Base-by-base conservation (phyloP, 75 land plant species). In the Cunninghamia lanceolata region DNA sequence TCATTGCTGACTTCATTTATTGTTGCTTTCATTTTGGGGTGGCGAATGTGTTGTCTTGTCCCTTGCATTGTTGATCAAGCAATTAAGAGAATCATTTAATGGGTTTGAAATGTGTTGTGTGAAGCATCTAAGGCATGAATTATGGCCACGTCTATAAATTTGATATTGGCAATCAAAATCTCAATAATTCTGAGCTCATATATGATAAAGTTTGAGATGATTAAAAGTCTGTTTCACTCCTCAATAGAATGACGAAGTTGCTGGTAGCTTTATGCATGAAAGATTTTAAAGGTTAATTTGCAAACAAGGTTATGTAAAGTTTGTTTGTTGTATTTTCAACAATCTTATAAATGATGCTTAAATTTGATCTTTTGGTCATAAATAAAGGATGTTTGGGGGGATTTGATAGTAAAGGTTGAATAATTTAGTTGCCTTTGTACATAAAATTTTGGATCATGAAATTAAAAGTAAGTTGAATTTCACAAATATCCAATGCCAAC, bases 21-120 rank as follows among this genome's bases (percentile, higher is more conserved):
- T 9, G 92, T 96, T 74, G 96, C 95, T 10, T 96, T 94, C 92
- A 88, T 93, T n/a, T 88, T 96, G 17, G 94, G 93, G 85, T 96
- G 97, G 97, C 83, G 94, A 77, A 93, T 96, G 53, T n/a, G 93
- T 96, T 39, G 88, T 94, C 36, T 63, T 16, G 35, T 1, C 14
- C n/a, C 42, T 17, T 36, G n/a, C n/a, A n/a, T n/a, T n/a, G n/a
- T 50, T 76, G 21, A 86, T 86, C 42, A 82, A 3, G 25, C 30
- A 46, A 82, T 25, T n/a, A n/a, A n/a, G n/a, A n/a, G n/a, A n/a
- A n/a, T n/a, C n/a, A n/a, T n/a, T n/a, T n/a, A n/a, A n/a, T 28
- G 34, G 25, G 7, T 83, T 83, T 19, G 11, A 16, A 40, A 39
- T 50, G 74, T n/a, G 17, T 13, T 46, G 5, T 15, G 19, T 79